Base-by-base conservation (phyloP, 2,329 filamentous ascomycete species). In the Neopestalotiopsis rosae region DNA sequence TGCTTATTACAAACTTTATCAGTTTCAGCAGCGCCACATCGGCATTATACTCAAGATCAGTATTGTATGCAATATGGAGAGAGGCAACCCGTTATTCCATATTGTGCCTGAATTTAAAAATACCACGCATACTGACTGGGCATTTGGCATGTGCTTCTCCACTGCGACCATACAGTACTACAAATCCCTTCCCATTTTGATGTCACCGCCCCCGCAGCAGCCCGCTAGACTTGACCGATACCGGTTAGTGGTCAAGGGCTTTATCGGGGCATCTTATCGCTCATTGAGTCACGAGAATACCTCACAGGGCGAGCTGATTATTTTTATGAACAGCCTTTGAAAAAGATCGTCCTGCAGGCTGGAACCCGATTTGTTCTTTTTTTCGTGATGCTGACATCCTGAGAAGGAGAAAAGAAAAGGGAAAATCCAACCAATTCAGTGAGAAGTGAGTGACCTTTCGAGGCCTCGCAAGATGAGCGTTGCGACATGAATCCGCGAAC, bases 21-120 rank as follows among this genome's bases (percentile, higher is more conserved):
- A 17, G 20, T n/a, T 4, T 24, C 24, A 56, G 49, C 20, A 59
- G 5, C 20, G 28, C 57, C 34, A 38, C 34, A 38, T 38, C 34
- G 34, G 34, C 34, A 38, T 75, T 77, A 73, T 77, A 74, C 45
- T 20, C 24, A 30, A 14, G 45, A 28, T 6, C 20, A 34, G 30
- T 56, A 40, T 90, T 67, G 92, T 91, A 76, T 91, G 92, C 58
- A 56, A 17, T 38, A 38, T 38, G 34, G 10, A 38, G n/a, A 32
- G 20, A n/a, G n/a, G 61, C 34, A 38, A 24, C n/a, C 20, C 61
- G 32, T 17, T 13, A n/a, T 40, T 52, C 45, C 7, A n/a, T 20
- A 52, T 59, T 59, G 57, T 59, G 28, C 57, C 57, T 59, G 57
- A 59, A 34, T 59, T 30, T 24, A 24, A 59, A 30, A 59, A 24